phyloP scores from a whole-genome alignment of 352 stramenopile species.

The Phytophthora cryptogea region DNA sequence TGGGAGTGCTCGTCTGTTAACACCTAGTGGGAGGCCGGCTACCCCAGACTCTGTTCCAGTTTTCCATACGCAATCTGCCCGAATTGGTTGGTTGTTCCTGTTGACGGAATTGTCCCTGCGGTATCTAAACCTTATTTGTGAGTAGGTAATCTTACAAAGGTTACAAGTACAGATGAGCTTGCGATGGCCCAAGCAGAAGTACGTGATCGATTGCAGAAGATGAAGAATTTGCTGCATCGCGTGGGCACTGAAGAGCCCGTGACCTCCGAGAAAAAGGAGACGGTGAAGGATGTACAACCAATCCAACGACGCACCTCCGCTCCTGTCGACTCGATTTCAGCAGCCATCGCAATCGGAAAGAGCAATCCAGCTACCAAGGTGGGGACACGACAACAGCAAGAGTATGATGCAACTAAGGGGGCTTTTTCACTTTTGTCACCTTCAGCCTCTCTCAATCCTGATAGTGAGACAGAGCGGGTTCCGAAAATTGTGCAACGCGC shows the following conservation, averaged over 20 bases:
- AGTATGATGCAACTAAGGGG: constrained; percentile 4
- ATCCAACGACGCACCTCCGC: constrained; percentile 14
- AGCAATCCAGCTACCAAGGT: constrained; percentile 9
- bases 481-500: constrained; percentile 26
- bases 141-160: constrained; percentile 52
- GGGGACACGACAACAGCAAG: not conserved
- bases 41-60: constrained; percentile 47
- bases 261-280: constrained; percentile 1
- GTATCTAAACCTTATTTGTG: not conserved
- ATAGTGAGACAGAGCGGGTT: constrained; percentile 7
- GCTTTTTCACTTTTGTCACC: not conserved
- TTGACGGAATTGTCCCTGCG: not conserved
- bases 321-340: constrained; percentile 13
- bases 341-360: constrained; percentile 10
- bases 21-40: constrained; percentile 36
- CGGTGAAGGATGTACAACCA: not conserved
- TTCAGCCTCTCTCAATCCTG: constrained; percentile 8
- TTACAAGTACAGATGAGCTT: constrained; percentile 49
- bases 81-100: constrained; percentile 37
- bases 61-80: constrained; percentile 53
- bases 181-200: constrained; percentile 58
- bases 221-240: constrained; percentile 58
- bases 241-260: constrained; percentile 21
- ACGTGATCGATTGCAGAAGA: constrained; percentile 52
- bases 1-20: constrained; percentile 37